Percentiles rank a stretch among this genome's conserved stretches.
phyloP scores from a whole-genome alignment of 2,329 filamentous ascomycete species.

The Monosporascus sp. region DNA sequence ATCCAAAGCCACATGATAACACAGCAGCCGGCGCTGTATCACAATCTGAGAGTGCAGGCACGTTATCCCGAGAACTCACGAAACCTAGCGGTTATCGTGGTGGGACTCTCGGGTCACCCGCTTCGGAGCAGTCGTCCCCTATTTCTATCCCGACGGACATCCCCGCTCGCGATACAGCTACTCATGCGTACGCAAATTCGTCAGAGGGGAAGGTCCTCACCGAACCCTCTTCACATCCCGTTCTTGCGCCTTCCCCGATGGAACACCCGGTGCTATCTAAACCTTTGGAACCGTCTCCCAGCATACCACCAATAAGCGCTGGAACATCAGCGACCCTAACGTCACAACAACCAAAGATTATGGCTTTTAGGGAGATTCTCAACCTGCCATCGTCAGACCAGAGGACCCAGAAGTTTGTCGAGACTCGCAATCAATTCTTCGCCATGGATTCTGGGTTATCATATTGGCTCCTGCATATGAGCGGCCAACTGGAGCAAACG shows the following conservation, averaged over 20 bases:
- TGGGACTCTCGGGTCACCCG: conserved; percentile 3
- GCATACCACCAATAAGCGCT: conserved; percentile 8
- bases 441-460: conserved; percentile 69
- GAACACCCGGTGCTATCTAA: conserved; percentile 29
- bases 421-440: conserved; percentile 66
- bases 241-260: conserved; percentile 10
- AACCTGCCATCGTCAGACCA: conserved; percentile 59
- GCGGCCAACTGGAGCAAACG: conserved; percentile 42
- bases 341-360: conserved; percentile 31
- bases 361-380: conserved; percentile 72
- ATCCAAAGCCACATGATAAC: conserved; percentile 6
- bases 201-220: conserved; percentile 28
- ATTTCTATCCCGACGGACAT: conserved; percentile 31
- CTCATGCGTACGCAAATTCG: conserved; percentile 13
- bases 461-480: conserved; percentile 46
- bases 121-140: conserved; percentile 38
- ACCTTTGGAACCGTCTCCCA: conserved; percentile 1
- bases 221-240: conserved; percentile 27
- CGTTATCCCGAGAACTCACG: conserved; percentile 28
- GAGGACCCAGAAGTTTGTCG: conserved; percentile 68
- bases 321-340: conserved; percentile 10
- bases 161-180: conserved; percentile 6
- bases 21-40: neutral
- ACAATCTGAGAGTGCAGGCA: conserved; percentile 9
- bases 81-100: neutral